phyloP scores from a whole-genome alignment of 768 basidiomycete genomes.

The Kwoniella dendrophila region DNA sequence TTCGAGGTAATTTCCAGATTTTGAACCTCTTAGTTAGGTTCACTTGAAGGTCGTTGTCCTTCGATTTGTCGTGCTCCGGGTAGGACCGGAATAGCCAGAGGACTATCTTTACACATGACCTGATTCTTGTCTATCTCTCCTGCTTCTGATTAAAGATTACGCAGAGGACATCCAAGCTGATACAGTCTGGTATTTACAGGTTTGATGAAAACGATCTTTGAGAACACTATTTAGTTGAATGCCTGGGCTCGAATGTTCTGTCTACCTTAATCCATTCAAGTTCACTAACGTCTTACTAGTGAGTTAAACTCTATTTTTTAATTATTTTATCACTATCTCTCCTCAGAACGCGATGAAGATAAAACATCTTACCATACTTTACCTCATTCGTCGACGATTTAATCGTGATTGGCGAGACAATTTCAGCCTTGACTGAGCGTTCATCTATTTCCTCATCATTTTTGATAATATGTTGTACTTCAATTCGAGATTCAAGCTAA shows the following conservation, averaged over 20 bases:
- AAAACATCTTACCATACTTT: constrained; percentile 50
- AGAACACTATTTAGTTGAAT: not conserved
- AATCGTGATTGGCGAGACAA: constrained; percentile 47
- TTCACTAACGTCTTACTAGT: not conserved
- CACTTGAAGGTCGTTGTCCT: not conserved
- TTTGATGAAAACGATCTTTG: too few relatives aligned
- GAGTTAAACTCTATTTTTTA: not conserved
- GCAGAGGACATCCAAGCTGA: not conserved
- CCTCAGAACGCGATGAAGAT: constrained; percentile 44
- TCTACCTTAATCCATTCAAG: not conserved
- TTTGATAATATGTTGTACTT: too few relatives aligned
- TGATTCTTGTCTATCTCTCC: constrained; percentile 24
- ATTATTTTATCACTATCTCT: not conserved
- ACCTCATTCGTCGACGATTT: constrained; percentile 46
- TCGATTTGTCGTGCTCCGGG: constrained; percentile 31
- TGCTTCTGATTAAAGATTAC: not conserved
- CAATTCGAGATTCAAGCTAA: too few relatives aligned
- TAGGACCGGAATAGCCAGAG: constrained; percentile 45
- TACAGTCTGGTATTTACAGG: too few relatives aligned
- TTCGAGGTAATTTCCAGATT: constrained; percentile 1
- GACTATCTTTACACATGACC: constrained; percentile 52
- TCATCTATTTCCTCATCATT: constrained; percentile 8
- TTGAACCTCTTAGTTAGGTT: constrained; percentile 44
- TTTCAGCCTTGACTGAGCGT: constrained; percentile 55
- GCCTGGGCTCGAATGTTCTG: too few relatives aligned